Conservation (phyloP, 495 filamentous ascomycete species). For the Penicillium odoratum region DNA sequence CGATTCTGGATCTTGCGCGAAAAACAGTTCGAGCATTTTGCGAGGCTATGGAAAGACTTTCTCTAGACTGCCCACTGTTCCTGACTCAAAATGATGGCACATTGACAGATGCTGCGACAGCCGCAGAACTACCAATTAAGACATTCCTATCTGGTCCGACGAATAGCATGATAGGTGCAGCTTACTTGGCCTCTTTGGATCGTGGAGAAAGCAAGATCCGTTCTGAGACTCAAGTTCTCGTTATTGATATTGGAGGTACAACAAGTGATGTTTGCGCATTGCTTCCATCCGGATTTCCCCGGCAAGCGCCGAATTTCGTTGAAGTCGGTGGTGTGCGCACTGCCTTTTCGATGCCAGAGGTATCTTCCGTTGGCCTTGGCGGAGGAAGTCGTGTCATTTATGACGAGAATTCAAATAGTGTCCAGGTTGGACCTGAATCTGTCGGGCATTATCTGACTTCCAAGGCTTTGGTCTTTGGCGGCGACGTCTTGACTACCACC, state of each 20-base stretch:
- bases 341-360: constrained; percentile 55
- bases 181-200: constrained; percentile 33
- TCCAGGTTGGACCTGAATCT: constrained; percentile 54
- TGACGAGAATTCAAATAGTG: constrained; percentile 24
- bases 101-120: constrained; percentile 42
- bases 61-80: constrained; percentile 45
- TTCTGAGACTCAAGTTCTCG: constrained; percentile 11
- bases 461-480: constrained; percentile 53
- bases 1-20: constrained; percentile 44
- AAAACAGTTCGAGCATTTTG: constrained; percentile 47
- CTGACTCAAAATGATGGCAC: constrained; percentile 57
- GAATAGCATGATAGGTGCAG: constrained; percentile 52
- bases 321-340: constrained; percentile 51
- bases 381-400: constrained; percentile 52
- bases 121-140: constrained; percentile 46
- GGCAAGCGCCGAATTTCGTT: constrained; percentile 47
- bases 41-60: constrained; percentile 40
- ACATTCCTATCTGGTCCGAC: constrained; percentile 53
- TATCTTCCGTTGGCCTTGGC: constrained; percentile 53
- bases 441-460: constrained; percentile 54
- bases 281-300: constrained; percentile 53
- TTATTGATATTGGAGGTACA: constrained; percentile 44
- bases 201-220: neutral
- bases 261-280: constrained; percentile 56
- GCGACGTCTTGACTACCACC: constrained; percentile 50